Evolutionary conservation across 2,329 filamentous ascomycete genomes (phyloP), one percentile per base, ranked within the genome.

Genomic region (Biscogniauxia mediterranea): DNA sequence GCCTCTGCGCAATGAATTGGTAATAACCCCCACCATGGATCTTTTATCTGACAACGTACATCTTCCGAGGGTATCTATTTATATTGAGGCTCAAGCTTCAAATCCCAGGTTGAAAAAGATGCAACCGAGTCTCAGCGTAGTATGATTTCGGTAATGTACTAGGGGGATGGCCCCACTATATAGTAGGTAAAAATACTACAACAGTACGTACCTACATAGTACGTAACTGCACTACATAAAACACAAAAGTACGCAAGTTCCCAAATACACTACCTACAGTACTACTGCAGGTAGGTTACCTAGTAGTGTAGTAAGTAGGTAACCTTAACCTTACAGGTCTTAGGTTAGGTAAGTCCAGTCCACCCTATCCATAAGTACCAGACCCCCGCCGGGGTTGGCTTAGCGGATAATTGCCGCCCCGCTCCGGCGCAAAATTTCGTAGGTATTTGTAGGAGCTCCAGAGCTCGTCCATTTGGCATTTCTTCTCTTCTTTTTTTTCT

Each of bases 401-500:
- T 42, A 54, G 57, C 63, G 69, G 74, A 77, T 79, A 78, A 80
- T 79, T 68, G 56, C 65, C 57, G 60, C 61, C 59, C 58, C 68
- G 66, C 57, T 56, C 68, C 66, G 66, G 65, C 62, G 69, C 64
- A 75, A 73, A 75, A 71, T 68, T 60, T 57, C 59, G 60, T 58
- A 52, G 58, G 52, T 64, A 64, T 66, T 61, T 65, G 59, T 70
- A 59, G 42, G n/a, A 56, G 59, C 20, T 11, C 46, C n/a, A 54
- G 28, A 52, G 60, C 60, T 56, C 25, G 61, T 69, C 67, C 70
- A 71, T 70, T 70, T 73, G 73, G 57, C 64, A 67, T 75, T 76
- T 76, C 64, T 64, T 70, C 70, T 76, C 76, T 74, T 78, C 83
- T 83, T 76, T 76, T 74, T 78, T 83, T 83, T 82, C 79, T 80